phyloP scores from a whole-genome alignment of 192 early-diverging fungal genomes.

The Coemansia brasiliensis region DNA sequence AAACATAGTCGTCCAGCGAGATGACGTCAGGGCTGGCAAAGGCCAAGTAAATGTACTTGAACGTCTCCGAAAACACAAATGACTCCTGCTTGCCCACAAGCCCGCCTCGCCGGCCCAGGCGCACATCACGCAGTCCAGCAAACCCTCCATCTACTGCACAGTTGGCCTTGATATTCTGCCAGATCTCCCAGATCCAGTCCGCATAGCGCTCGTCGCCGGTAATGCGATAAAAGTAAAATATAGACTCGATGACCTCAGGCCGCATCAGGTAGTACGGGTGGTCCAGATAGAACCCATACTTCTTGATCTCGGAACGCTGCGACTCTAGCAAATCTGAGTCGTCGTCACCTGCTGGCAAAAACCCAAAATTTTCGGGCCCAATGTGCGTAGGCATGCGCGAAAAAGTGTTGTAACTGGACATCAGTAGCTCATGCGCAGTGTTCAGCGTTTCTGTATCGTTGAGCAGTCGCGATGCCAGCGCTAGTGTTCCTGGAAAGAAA shows the following conservation, averaged over 20 bases:
- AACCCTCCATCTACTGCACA: slow-evolving; percentile 66
- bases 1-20: slow-evolving; percentile 82
- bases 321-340: slow-evolving; percentile 31
- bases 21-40: slow-evolving; percentile 69
- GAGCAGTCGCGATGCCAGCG: slow-evolving; percentile 44
- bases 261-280: slow-evolving; percentile 70
- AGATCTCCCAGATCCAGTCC: slow-evolving; percentile 83
- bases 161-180: slow-evolving; percentile 83
- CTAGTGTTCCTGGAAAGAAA: slow-evolving; percentile 55
- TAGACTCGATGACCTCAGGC: slow-evolving; percentile 86
- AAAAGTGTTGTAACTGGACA: slow-evolving; percentile 48
- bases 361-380: slow-evolving; percentile 55
- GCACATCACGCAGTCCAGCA: slow-evolving; percentile 57
- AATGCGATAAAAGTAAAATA: slow-evolving; percentile 82
- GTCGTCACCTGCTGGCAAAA: slow-evolving; percentile 41
- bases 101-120: slow-evolving; percentile 31
- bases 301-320: slow-evolving; percentile 44
- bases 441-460: slow-evolving; percentile 36
- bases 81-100: slow-evolving; percentile 57
- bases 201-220: slow-evolving; percentile 86
- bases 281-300: slow-evolving; percentile 51
- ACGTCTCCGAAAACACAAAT: slow-evolving; percentile 93
- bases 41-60: slow-evolving; percentile 93
- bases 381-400: slow-evolving; percentile 49
- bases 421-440: slow-evolving; percentile 39